These are phyloP conservation scores for Trichoderma cornu-damae DNA, from an alignment of 2,329 filamentous ascomycete genomes.

Conservation along the genomic window DNA sequence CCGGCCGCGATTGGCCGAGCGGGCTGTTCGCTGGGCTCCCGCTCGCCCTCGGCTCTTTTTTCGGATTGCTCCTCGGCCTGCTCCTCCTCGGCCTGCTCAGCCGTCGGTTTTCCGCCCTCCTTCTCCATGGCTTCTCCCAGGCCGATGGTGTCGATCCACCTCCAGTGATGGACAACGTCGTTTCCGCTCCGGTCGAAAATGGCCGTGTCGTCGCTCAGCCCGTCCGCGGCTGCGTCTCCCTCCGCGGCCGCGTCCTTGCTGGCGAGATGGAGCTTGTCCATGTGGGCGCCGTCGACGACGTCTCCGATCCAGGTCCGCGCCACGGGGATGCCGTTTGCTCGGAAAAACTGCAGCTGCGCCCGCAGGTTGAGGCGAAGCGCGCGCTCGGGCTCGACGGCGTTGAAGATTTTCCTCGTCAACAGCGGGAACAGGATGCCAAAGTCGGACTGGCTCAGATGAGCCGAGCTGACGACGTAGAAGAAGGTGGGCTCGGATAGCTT, in stretches of 20 bases:
- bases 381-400: slow-evolving; percentile 53
- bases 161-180: slow-evolving; percentile 43
- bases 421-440: slow-evolving; percentile 79
- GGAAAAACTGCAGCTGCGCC: slow-evolving; percentile 52
- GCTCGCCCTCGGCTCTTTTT: slow-evolving; percentile 33
- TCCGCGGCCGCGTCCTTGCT: slow-evolving; percentile 19
- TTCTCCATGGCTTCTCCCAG: slow-evolving; percentile 36
- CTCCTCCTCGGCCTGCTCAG: slow-evolving; percentile 33
- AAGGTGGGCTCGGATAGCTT: slow-evolving; percentile 55
- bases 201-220: slow-evolving; percentile 43
- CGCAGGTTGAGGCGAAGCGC: slow-evolving; percentile 55
- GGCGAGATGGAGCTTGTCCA: slow-evolving; percentile 33
- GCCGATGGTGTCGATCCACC: slow-evolving; percentile 49
- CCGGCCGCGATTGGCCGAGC: not conserved
- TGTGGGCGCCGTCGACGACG: slow-evolving; percentile 43
- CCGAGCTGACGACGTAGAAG: slow-evolving; percentile 69
- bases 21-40: slow-evolving; percentile 32
- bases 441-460: slow-evolving; percentile 77
- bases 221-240: slow-evolving; percentile 29
- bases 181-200: slow-evolving; percentile 45
- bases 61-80: slow-evolving; percentile 35
- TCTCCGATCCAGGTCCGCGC: slow-evolving; percentile 47
- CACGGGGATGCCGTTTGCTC: slow-evolving; percentile 46
- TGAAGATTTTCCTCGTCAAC: slow-evolving; percentile 55
- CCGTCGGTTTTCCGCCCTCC: slow-evolving; percentile 28